Conservation (phyloP, 192 early-diverging fungal genomes). For the Coemansia furcata region DNA sequence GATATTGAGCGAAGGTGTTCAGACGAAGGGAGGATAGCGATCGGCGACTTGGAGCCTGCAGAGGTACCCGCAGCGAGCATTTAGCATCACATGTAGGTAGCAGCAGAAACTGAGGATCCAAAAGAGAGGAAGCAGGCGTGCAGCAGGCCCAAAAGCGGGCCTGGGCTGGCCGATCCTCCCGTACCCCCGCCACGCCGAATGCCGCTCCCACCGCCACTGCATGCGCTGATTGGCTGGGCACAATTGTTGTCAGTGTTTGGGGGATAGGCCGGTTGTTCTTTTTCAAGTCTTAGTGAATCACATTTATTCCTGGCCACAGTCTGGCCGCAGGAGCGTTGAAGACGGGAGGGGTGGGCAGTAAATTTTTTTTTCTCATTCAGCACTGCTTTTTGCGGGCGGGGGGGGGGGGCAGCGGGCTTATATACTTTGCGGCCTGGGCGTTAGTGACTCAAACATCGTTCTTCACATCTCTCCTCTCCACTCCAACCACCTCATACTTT, state of each 20-base stretch:
- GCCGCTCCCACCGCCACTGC: neutral
- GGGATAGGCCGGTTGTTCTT: neutral
- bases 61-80: constrained; percentile 2
- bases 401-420: constrained; percentile 7
- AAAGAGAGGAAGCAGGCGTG: neutral
- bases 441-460: constrained; percentile 23
- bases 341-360: constrained; percentile 14
- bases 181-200: neutral
- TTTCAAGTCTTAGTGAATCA: neutral
- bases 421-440: constrained; percentile 5
- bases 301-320: neutral
- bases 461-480: constrained; percentile 6
- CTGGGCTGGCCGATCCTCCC: neutral
- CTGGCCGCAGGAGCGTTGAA: neutral
- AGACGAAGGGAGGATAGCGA: neutral
- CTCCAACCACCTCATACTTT: constrained; percentile 10
- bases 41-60: constrained; percentile 2
- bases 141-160: constrained; percentile 3
- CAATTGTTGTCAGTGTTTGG: neutral
- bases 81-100: constrained; percentile 11
- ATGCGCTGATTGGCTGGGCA: constrained; percentile 10
- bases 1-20: neutral
- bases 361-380: constrained; percentile 6
- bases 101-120: neutral
- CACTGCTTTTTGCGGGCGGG: neutral